Percentiles rank a stretch among this genome's conserved stretches.
Conservation (phyloP, 2,329 filamentous ascomycete genomes). For the Ophioceras dolichostomum region DNA sequence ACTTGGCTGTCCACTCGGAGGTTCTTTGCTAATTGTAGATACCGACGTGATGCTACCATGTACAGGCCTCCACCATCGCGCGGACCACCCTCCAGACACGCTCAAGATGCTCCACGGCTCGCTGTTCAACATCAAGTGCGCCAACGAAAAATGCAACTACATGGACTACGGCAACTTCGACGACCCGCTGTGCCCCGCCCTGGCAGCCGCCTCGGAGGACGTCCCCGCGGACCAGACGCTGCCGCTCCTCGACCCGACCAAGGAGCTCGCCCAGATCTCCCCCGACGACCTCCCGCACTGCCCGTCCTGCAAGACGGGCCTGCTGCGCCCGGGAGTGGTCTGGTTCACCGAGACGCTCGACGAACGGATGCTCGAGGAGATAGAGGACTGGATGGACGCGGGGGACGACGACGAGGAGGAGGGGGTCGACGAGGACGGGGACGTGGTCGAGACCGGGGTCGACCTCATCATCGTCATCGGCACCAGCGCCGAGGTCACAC, state of each 20-base stretch:
- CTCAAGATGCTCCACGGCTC: constrained; percentile 72
- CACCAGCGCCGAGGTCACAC: constrained; percentile 66
- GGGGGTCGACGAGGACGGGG: constrained; percentile 24
- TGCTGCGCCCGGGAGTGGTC: constrained; percentile 78
- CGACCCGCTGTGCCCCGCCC: constrained; percentile 68
- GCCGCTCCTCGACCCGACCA: constrained; percentile 26
- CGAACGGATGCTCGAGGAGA: constrained; percentile 39
- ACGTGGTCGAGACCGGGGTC: constrained; percentile 25
- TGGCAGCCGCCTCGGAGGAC: constrained; percentile 52
- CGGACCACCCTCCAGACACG: constrained; percentile 54
- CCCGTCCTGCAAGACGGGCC: constrained; percentile 47
- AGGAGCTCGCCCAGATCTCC: no score
- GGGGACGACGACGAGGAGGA: not conserved
- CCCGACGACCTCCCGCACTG: constrained; percentile 71
- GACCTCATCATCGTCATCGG: constrained; percentile 71
- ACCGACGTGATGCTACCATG: no score
- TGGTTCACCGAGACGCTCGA: constrained; percentile 77
- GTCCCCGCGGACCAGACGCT: constrained; percentile 8
- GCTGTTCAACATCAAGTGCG: constrained; percentile 72
- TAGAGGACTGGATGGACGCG: constrained; percentile 52
- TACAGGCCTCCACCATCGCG: constrained; percentile 64
- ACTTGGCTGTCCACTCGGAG: no score
- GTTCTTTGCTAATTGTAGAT: no score
- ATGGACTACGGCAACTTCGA: constrained; percentile 52
- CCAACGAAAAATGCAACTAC: constrained; percentile 53